These are phyloP conservation scores for Bipolaris cookei DNA, from an alignment of 2,329 filamentous ascomycete species.

Conservation along the genomic window DNA sequence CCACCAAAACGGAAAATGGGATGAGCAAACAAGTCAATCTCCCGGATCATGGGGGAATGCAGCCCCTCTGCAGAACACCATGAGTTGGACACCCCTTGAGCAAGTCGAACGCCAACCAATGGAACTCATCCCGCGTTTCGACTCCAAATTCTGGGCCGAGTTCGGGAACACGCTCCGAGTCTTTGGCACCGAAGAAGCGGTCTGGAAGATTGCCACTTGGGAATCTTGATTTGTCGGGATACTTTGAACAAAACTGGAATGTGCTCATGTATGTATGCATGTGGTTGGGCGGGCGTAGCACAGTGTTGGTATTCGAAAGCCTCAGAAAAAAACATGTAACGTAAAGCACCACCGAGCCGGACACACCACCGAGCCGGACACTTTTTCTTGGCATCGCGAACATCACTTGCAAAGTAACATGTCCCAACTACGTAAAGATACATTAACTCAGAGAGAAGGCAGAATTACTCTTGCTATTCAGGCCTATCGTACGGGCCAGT, in stretches of 20 bases:
- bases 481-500: too few relatives aligned
- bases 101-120: constrained; percentile 36
- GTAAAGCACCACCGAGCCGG: too few relatives aligned
- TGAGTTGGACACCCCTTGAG: constrained; percentile 31
- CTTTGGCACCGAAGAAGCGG: constrained; percentile 64
- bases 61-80: constrained; percentile 23
- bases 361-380: too few relatives aligned
- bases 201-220: constrained; percentile 29
- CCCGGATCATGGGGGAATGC: constrained; percentile 31
- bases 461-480: too few relatives aligned
- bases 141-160: constrained; percentile 61
- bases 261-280: too few relatives aligned
- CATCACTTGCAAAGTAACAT: too few relatives aligned
- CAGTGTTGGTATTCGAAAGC: too few relatives aligned
- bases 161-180: constrained; percentile 66
- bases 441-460: too few relatives aligned
- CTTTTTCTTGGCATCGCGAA: too few relatives aligned
- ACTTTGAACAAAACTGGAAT: not conserved
- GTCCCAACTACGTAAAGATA: too few relatives aligned
- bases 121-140: constrained; percentile 59
- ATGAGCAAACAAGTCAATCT: not conserved
- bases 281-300: too few relatives aligned
- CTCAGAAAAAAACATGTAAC: too few relatives aligned
- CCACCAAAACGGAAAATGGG: constrained; percentile 4
- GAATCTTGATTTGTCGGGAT: constrained; percentile 19